phyloP scores from a whole-genome alignment of 371 early-diverging fungal genomes.

The Mortierella sp. region DNA sequence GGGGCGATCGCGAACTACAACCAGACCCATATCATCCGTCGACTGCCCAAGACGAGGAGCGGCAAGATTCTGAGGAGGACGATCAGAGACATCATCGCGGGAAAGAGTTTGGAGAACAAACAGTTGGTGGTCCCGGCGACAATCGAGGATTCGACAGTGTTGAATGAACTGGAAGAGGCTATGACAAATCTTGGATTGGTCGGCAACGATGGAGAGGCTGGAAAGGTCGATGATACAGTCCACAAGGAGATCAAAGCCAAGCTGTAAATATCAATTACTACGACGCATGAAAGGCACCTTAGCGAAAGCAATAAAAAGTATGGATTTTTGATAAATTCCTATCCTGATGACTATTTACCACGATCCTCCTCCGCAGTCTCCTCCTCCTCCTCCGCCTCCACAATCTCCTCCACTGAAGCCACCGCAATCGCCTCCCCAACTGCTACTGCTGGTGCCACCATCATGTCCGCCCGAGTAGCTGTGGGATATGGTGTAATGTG shows the following conservation, averaged over 20 bases:
- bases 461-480: too few relatives aligned
- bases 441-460: neutral
- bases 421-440: neutral
- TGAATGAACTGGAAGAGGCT: constrained; percentile 64
- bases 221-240: constrained; percentile 45
- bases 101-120: constrained; percentile 59
- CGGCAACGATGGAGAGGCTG: constrained; percentile 53
- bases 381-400: constrained; percentile 2
- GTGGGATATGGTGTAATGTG: too few relatives aligned
- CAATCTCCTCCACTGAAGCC: constrained; percentile 7
- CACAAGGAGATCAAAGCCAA: constrained; percentile 28
- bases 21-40: constrained; percentile 70
- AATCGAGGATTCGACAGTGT: constrained; percentile 80
- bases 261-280: constrained; percentile 32
- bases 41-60: constrained; percentile 93
- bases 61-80: constrained; percentile 92
- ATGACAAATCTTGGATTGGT: constrained; percentile 51
- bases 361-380: neutral
- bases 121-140: constrained; percentile 75
- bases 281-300: too few relatives aligned
- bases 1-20: constrained; percentile 87
- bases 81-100: constrained; percentile 79
- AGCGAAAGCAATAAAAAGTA: too few relatives aligned
- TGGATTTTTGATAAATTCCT: too few relatives aligned
- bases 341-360: too few relatives aligned